Evolutionary conservation across 148 eudicot genomes (phyloP).

Genomic region (Rhododendron molle): DNA sequence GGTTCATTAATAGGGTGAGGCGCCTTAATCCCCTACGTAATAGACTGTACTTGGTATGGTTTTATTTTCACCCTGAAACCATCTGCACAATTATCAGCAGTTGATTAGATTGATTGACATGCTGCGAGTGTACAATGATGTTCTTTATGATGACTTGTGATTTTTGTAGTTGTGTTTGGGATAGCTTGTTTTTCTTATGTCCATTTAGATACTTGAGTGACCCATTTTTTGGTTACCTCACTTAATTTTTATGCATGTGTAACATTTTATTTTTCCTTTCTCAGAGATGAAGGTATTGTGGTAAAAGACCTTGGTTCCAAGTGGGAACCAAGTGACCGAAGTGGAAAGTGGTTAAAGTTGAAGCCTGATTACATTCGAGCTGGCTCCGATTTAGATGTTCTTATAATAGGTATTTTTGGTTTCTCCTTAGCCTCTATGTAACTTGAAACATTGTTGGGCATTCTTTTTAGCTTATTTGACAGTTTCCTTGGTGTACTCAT

Average conservation of each 20-base stretch:
- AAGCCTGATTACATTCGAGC: constrained; percentile 84
- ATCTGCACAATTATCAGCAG: neutral
- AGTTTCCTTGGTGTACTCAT: constrained; percentile 1
- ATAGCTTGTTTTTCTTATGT: neutral
- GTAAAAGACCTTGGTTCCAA: constrained; percentile 82
- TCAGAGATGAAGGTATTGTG: constrained; percentile 84
- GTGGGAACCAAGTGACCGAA: constrained; percentile 96
- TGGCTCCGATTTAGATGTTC: constrained; percentile 89
- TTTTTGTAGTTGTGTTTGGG: neutral
- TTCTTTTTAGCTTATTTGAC: constrained; percentile 1
- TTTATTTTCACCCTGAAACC: neutral
- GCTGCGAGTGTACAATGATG: neutral
- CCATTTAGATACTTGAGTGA: neutral
- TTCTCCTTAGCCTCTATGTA: neutral
- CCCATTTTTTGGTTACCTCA: neutral
- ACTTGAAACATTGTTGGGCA: neutral
- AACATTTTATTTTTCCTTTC: constrained; percentile 4
- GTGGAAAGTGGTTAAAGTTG: constrained; percentile 85
- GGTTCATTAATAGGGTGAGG: neutral
- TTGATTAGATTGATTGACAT: neutral
- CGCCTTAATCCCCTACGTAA: neutral
- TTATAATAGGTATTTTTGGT: constrained; percentile 52
- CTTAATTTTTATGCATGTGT: constrained; percentile 2
- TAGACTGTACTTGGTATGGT: neutral
- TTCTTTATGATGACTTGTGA: neutral